Base-by-base conservation (phyloP, 768 basidiomycete genomes). In the Xerocomellus dryophilus region DNA sequence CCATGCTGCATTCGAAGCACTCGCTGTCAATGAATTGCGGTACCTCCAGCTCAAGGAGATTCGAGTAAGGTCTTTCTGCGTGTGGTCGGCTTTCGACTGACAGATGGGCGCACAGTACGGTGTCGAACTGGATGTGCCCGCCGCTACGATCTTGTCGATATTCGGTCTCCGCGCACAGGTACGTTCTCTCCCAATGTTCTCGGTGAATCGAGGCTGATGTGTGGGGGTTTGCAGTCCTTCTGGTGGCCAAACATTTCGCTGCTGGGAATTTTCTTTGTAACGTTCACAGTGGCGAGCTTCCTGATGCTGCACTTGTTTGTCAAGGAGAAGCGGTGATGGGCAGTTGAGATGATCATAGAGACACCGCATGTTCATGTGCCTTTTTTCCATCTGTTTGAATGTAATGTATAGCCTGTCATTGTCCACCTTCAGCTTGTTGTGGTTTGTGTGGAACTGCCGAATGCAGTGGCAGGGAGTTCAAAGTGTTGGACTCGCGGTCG, bases 241-340 rank as follows among this genome's bases (percentile, higher is more conserved):
- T 99, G 97, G 97, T 98, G 91, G 91, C 97, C 97, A 0, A 95
- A 99, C 67, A 90, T 94, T 32, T 79, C 86, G 0, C 73, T 94
- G 0, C 78, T 98, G 6, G 88, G 78, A 7, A 90, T 93, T 44
- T 93, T 93, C 76, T 95, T 98, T 63, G 85, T 81, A 25, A 72
- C 77, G 2, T 93, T 94, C 71, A 93, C 88, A 6, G 67, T 82
- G 6, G 75, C 77, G 34, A 94, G 90, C 71, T 98, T 82, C 70
- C 59, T 93, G 50, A 85, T 83, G 43, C 75, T 98, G 25, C 90
- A 96, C 65, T 85, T 86, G 71, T 94, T 85, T 66, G 95, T 98
- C 47, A 90, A 89, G 72, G 95, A 98, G 77, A 78, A 69, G 54
- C 69, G 69, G 51, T 69, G 58, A 69, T 27, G 8, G 32, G 23